Base-by-base conservation (phyloP, 169 alveolate species). In the Plasmodium vivax region DNA sequence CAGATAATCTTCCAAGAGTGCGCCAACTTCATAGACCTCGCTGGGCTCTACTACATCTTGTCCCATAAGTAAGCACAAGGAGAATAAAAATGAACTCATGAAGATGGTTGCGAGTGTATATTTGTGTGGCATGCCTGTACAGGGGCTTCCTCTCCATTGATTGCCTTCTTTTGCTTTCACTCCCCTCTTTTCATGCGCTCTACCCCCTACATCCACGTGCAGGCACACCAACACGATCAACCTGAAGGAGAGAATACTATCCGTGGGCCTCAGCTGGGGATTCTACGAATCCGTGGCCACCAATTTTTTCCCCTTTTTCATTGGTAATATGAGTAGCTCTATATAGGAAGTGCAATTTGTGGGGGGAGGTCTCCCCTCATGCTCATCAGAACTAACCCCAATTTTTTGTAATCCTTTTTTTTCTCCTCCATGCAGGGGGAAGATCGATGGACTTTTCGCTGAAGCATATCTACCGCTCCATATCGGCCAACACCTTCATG, bases 231-330 rank as follows among this genome's bases (percentile, higher is more conserved):
- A 77, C 72, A 75, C 82, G 12, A 32, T 87, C 2, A 87, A 75
- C 56, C 51, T 87, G 72, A 87, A 87, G 7, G 85, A 79, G 85
- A 87, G 93, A 19, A 74, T 87, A 87, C 47, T 87, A 71, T 87
- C 93, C n/a, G 85, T 79, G 16, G 93, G 93, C 27, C 74, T 87
- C 41, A 87, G 93, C 81, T 87, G 93, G 93, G 93, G 93, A 23
- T 87, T 87, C 72, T 87, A 54, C 45, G 93, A 87, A 75, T 87
- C 93, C 16, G 19, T 87, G 34, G 93, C 93, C 43, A 87, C 93
- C 38, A 87, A 87, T 43, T 87, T 87, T 77, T 87, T 87, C 19
- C 93, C 93, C 5, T 77, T 87, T 87, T 58, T 87, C 34, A 74
- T 87, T 16, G 93, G 93, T 87, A 68, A 68, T 68, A 68, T 1